phyloP scores from a whole-genome alignment of 2,329 filamentous ascomycete species.

The Coniosporium tulheliwenetii region DNA sequence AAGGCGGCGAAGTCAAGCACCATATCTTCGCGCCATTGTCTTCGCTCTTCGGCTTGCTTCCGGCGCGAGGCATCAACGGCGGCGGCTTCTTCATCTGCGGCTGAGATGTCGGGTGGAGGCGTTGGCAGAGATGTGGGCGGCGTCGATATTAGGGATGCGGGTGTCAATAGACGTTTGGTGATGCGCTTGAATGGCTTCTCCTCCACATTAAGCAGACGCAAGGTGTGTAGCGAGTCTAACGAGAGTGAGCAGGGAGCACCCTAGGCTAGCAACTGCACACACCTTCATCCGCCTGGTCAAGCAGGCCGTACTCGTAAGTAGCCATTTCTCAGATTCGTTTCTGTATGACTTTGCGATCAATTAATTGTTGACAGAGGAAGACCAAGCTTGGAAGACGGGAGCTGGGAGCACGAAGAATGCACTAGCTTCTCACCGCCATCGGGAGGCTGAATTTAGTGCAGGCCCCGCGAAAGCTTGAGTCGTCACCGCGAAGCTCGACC shows the following conservation, averaged over 20 bases:
- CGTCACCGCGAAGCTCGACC: too few relatives aligned
- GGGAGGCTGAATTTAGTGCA: too few relatives aligned
- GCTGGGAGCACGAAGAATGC: too few relatives aligned
- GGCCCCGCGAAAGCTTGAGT: too few relatives aligned
- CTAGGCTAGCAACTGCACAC: background rate
- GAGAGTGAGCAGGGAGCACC: background rate
- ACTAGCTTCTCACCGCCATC: too few relatives aligned
- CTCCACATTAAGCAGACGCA: constrained; percentile 75
- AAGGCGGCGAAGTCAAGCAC: constrained; percentile 80
- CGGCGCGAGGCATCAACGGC: constrained; percentile 29
- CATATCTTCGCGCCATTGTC: constrained; percentile 67
- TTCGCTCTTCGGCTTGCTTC: constrained; percentile 38
- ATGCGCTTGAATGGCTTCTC: constrained; percentile 85
- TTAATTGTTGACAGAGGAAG: too few relatives aligned
- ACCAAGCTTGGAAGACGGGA: too few relatives aligned
- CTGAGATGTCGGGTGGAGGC: constrained; percentile 46
- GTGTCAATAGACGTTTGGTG: constrained; percentile 60
- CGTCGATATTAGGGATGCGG: constrained; percentile 46
- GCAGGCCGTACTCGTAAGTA: constrained; percentile 38
- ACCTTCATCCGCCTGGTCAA: constrained; percentile 59
- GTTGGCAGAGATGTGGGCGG: constrained; percentile 44
- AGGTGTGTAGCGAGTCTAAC: constrained; percentile 67
- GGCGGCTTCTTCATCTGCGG: constrained; percentile 28
- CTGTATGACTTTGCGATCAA: too few relatives aligned
- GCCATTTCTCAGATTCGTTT: too few relatives aligned